Percentiles rank a stretch among this genome's conserved stretches.
phyloP scores from a whole-genome alignment of 2,329 filamentous ascomycete species.

The Blastomyces gilchristii region DNA sequence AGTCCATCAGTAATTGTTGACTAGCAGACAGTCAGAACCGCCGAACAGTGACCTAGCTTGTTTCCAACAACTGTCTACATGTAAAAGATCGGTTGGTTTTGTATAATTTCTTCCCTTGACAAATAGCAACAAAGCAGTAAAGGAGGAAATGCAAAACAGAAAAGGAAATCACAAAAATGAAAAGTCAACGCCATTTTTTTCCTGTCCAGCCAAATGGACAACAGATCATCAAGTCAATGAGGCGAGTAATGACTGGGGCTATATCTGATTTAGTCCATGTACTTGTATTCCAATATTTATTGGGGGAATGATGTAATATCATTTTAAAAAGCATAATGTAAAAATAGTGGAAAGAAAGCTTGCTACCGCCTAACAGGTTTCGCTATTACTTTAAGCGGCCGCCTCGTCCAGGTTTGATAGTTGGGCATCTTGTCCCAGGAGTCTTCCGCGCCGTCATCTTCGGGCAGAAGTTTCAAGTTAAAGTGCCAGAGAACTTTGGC shows the following conservation, averaged over 20 bases:
- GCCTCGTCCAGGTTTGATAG: constrained; percentile 10
- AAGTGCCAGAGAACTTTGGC: constrained; percentile 13
- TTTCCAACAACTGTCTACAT: not conserved
- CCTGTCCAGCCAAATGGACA: not conserved
- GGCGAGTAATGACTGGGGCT: not conserved
- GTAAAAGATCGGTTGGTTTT: not conserved
- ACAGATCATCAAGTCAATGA: not conserved
- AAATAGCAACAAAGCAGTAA: not conserved
- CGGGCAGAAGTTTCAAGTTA: constrained; percentile 10
- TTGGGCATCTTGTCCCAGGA: constrained; percentile 11
- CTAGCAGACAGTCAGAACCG: no score
- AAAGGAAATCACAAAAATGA: not conserved
- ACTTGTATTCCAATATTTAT: not conserved
- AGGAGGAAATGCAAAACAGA: not conserved
- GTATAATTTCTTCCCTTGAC: not conserved
- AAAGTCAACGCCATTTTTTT: not conserved
- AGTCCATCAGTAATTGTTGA: no score
- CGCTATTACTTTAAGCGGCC: constrained; percentile 8
- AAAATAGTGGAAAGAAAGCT: not conserved
- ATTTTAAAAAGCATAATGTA: not conserved
- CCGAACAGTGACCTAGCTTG: no score
- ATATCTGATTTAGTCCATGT: not conserved
- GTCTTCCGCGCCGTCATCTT: constrained; percentile 7
- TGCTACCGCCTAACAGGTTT: constrained; percentile 5
- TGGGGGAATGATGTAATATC: not conserved